A percentile compares a stretch with the other conserved stretches of the same genome.
phyloP scores from a whole-genome alignment of 345 rosid genomes.

The Eucalyptus curtisii region DNA sequence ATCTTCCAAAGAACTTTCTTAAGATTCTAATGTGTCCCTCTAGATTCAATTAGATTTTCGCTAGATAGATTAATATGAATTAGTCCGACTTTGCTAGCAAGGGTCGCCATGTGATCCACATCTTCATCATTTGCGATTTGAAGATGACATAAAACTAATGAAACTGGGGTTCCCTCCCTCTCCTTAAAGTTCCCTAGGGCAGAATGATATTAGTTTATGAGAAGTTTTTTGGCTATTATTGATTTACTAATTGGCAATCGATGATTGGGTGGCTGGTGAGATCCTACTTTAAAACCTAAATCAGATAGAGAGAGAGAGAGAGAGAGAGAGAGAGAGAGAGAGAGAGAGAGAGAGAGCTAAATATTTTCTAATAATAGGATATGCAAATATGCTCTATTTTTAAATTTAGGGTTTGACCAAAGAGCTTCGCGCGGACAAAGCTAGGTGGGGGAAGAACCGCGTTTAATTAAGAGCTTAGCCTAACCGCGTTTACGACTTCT shows the following conservation, averaged over 20 bases:
- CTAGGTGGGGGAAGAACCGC: neutral
- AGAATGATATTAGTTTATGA: neutral
- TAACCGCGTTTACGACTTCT: neutral
- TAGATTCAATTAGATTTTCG: neutral
- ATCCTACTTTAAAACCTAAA: neutral
- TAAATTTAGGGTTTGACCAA: neutral
- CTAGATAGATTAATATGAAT: neutral
- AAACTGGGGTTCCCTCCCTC: neutral
- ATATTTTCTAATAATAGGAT: neutral
- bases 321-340: neutral
- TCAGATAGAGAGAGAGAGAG: neutral
- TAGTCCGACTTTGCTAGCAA: neutral
- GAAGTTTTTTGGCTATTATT: neutral
- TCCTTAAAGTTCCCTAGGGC: neutral
- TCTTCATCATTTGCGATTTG: neutral
- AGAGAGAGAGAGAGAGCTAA: neutral
- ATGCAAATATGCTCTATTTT: neutral
- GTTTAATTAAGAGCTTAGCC: neutral
- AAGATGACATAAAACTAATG: neutral
- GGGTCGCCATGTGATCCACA: neutral
- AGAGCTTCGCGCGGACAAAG: neutral
- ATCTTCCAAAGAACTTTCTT: neutral
- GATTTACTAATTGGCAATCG: neutral
- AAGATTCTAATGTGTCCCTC: neutral
- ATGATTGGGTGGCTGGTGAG: neutral